Evolutionary conservation across 2,329 filamentous ascomycete genomes (phyloP).

Genomic region (Tolypocladium pustulatum): DNA sequence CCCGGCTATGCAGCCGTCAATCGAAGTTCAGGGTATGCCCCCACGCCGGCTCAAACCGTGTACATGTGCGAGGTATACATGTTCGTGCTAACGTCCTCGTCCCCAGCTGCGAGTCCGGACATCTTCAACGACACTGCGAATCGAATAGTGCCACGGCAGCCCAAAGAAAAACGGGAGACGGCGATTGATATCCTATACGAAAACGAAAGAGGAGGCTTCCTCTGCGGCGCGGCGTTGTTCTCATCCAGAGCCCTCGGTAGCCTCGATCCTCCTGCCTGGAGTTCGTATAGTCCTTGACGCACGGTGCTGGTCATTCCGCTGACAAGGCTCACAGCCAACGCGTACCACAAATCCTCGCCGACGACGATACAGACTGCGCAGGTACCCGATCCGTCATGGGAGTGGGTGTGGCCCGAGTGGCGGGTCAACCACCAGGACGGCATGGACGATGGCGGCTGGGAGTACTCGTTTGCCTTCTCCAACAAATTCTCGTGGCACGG

Average conservation of each 20-base stretch:
- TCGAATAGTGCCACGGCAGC: slow-evolving; percentile 23
- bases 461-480: slow-evolving; percentile 84
- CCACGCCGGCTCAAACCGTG: not conserved
- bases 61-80: too few relatives aligned
- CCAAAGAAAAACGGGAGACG: slow-evolving; percentile 32
- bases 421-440: slow-evolving; percentile 61
- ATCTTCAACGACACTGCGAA: slow-evolving; percentile 12
- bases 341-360: slow-evolving; percentile 46
- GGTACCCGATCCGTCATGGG: slow-evolving; percentile 89
- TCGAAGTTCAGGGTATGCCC: slow-evolving; percentile 20
- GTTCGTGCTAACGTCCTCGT: not conserved
- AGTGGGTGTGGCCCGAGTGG: slow-evolving; percentile 69
- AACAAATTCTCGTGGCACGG: slow-evolving; percentile 75
- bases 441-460: slow-evolving; percentile 81
- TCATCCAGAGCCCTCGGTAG: slow-evolving; percentile 75
- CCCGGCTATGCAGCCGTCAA: slow-evolving; percentile 16
- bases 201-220: slow-evolving; percentile 83
- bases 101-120: slow-evolving; percentile 19
- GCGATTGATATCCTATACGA: slow-evolving; percentile 87
- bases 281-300: slow-evolving; percentile 14
- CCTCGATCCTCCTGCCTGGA: slow-evolving; percentile 80
- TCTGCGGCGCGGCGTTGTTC: slow-evolving; percentile 86
- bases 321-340: slow-evolving; percentile 39
- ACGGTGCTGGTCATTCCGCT: slow-evolving; percentile 2
- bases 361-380: slow-evolving; percentile 75